phyloP scores from a whole-genome alignment of 2,329 filamentous ascomycete genomes.

The Pleoardoris graminearum region DNA sequence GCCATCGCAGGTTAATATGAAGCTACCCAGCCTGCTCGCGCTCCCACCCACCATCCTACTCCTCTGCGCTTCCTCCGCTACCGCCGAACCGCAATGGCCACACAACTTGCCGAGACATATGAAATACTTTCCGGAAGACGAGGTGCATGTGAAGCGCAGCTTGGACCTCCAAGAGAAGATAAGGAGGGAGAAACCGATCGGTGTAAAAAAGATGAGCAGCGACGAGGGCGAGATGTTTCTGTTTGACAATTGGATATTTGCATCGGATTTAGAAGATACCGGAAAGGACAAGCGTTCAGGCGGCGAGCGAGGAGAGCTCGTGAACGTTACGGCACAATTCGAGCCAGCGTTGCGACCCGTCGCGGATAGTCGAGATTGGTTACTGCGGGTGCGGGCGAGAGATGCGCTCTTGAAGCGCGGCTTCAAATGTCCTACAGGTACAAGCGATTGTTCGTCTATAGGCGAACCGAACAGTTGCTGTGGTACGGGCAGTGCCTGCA shows the following conservation, averaged over 20 bases:
- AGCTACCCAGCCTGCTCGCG: constrained; percentile 31
- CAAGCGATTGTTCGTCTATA: constrained; percentile 65
- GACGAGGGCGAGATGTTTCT: constrained; percentile 76
- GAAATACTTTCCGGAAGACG: constrained; percentile 55
- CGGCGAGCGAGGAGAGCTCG: constrained; percentile 12
- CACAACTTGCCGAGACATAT: constrained; percentile 51
- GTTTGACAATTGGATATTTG: constrained; percentile 64
- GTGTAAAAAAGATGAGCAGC: constrained; percentile 71
- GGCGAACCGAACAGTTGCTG: constrained; percentile 75
- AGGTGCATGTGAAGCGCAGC: constrained; percentile 48
- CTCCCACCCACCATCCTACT: constrained; percentile 37
- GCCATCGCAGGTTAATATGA: constrained; percentile 22
- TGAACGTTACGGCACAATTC: constrained; percentile 27
- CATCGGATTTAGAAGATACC: constrained; percentile 21
- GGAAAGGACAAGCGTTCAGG: constrained; percentile 8
- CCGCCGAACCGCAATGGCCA: constrained; percentile 48
- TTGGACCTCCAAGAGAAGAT: constrained; percentile 47
- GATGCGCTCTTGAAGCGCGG: constrained; percentile 56
- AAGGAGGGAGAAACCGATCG: constrained; percentile 56
- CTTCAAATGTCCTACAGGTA: constrained; percentile 69
- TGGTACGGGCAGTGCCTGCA: constrained; percentile 66
- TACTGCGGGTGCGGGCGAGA: constrained; percentile 44
- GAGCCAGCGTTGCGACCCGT: constrained; percentile 34
- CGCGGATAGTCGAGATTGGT: constrained; percentile 32
- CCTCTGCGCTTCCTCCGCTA: constrained; percentile 27